phyloP scores from a whole-genome alignment of 2,329 filamentous ascomycete genomes.

The Podosphaera aphanis region DNA sequence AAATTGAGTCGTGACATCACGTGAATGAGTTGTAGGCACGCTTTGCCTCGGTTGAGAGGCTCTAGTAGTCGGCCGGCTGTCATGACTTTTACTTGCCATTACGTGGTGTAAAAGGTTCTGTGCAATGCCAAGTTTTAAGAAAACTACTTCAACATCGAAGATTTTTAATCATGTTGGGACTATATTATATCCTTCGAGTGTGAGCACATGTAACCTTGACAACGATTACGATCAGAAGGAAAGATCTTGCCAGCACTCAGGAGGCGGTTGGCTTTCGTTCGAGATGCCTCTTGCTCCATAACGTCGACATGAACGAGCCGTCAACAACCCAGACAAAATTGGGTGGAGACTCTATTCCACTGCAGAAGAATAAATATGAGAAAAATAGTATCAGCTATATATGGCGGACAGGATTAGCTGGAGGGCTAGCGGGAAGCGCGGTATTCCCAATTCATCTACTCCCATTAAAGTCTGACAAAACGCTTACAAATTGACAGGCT shows the following conservation, averaged over 20 bases:
- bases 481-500: slow-evolving; percentile 29
- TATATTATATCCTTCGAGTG: no score
- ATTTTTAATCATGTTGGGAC: no score
- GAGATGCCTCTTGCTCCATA: background rate
- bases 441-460: slow-evolving; percentile 24
- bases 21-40: no score
- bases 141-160: no score
- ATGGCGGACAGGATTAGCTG: slow-evolving; percentile 61
- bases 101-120: no score
- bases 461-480: slow-evolving; percentile 1
- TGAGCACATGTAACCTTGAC: no score
- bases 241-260: background rate
- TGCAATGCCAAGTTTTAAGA: no score
- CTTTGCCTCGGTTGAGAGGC: no score
- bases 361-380: slow-evolving; percentile 19
- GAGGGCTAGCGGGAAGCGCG: slow-evolving; percentile 75
- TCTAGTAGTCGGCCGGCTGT: no score
- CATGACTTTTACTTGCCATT: no score
- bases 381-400: slow-evolving; percentile 67
- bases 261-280: background rate
- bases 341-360: background rate
- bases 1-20: no score
- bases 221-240: background rate
- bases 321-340: background rate
- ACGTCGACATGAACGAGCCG: background rate